Evolutionary conservation across 2,329 filamentous ascomycete genomes (phyloP), one percentile per base, ranked within the genome.

Genomic region (Cercospora berteroae): DNA sequence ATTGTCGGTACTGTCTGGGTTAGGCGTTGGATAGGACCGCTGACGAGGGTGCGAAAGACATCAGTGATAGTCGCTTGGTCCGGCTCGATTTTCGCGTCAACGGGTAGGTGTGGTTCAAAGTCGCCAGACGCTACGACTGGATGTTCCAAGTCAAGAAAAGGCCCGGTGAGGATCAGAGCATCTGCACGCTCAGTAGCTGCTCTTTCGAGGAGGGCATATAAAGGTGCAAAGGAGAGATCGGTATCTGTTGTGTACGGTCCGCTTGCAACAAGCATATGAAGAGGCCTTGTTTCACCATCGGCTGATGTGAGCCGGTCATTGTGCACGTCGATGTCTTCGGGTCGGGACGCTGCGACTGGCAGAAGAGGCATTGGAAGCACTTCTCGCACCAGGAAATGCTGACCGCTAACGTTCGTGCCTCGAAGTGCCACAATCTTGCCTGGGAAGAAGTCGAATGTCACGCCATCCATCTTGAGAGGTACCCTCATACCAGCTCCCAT

Each of bases 221-320:
- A 83, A 7, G 94, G 91, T 74, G 96, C 91, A 76, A 94, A 99
- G 71, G 93, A 90, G 56, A 99, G 88, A 75, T 96, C 96, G 74
- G 94, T 91, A 73, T 98, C 94, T 2, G 93, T 88, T 0, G 94
- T 97, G 79, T 96, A 99, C 0, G 95, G 95, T 0, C 95, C 95
- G 0, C 93, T 87, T 1, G 90, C 92, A 67, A 94, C 85, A 42
- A 97, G 79, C 60, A 96, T 83, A 73, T 86, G 93, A 18, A 98
- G 80, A 0, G 94, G 93, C 8, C 87, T 82, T 2, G 83, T 81
- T 42, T 86, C 74, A 8, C 79, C 88, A 85, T 89, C 88, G 25
- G 84, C 85, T 25, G 84, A 85, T 0, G 87, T 84, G 10, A 96
- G 83, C 67, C 88, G 88, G 64, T 91, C 84, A 56, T 90, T 88